phyloP scores from a whole-genome alignment of 345 rosid species.

The Eucalyptus tenuipes region DNA sequence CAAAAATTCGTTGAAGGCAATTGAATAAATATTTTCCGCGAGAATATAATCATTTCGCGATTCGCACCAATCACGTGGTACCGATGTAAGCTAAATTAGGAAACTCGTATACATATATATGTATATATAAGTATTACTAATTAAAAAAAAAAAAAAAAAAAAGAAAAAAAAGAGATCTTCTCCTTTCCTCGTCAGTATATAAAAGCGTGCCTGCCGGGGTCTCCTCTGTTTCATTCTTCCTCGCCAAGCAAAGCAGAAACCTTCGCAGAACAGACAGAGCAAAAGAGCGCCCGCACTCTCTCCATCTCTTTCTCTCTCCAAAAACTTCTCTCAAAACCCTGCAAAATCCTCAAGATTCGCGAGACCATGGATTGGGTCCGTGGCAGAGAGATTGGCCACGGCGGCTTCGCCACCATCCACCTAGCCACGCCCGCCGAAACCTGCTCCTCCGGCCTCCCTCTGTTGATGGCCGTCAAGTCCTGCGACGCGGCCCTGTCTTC shows the following conservation, averaged over 20 bases:
- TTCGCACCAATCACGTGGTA: neutral
- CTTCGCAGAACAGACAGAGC: neutral
- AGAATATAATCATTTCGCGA: neutral
- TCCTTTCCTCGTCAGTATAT: neutral
- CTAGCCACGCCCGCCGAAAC: conserved; percentile 9
- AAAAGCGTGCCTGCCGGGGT: neutral
- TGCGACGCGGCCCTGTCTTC: neutral
- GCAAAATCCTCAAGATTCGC: neutral
- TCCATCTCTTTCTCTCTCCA: neutral
- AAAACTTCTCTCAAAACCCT: neutral
- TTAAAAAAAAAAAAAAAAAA: too few species aligned
- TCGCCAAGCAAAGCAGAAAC: neutral
- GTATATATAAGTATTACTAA: too few species aligned
- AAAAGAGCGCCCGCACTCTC: neutral
- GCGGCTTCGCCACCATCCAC: conserved; percentile 15
- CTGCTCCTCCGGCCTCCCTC: neutral
- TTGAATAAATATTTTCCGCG: too few species aligned
- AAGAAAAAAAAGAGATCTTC: neutral
- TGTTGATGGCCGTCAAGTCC: neutral
- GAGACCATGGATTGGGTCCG: neutral
- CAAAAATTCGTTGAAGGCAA: neutral
- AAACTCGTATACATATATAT: too few species aligned
- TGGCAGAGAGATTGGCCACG: neutral
- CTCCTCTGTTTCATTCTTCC: neutral
- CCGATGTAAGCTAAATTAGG: too few species aligned